Percentiles rank a stretch among this genome's conserved stretches.
Evolutionary conservation across 345 rosid species (phyloP).

Genomic region (Hirschfeldia incana): DNA sequence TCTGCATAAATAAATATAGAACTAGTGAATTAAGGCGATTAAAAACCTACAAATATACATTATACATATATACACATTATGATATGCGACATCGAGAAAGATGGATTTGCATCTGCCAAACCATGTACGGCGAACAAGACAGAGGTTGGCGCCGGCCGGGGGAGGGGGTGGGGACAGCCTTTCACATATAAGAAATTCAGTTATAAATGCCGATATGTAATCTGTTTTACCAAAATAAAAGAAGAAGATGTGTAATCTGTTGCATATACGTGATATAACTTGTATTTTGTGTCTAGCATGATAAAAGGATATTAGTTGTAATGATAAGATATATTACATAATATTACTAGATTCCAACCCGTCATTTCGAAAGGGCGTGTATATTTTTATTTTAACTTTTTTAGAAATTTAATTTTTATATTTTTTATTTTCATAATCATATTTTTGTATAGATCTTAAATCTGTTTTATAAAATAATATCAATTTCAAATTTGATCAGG

Average conservation of each 20-base stretch:
- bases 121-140: constrained; percentile 7
- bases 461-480: no score
- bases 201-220: background rate
- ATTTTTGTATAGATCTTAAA: no score
- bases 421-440: no score
- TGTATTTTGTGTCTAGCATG: constrained; percentile 26
- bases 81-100: background rate
- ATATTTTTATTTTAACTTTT: no score
- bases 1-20: background rate
- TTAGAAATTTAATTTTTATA: no score
- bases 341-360: no score
- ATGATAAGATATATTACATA: background rate
- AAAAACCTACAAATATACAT: background rate
- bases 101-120: constrained; percentile 2
- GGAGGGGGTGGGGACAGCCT: no score
- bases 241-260: background rate
- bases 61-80: background rate
- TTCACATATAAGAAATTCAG: background rate
- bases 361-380: no score
- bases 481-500: no score
- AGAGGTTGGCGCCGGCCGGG: background rate
- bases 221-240: background rate
- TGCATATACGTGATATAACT: constrained; percentile 17
- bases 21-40: background rate
- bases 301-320: constrained; percentile 25